These are phyloP conservation scores for Xylariales sp. DNA, from an alignment of 2,329 filamentous ascomycete species.

Conservation along the genomic window DNA sequence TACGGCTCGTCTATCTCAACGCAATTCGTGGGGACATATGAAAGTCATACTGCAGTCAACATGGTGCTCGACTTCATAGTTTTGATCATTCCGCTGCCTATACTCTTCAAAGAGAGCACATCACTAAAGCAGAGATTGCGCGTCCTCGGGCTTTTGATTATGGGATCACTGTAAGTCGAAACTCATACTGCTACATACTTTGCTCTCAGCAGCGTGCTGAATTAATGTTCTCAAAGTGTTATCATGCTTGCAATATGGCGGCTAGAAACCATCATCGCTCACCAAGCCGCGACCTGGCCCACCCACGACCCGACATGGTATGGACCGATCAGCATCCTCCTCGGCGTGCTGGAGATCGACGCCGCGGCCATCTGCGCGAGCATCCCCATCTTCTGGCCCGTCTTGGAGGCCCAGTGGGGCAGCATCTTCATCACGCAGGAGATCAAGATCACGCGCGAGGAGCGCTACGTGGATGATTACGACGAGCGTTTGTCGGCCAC, in stretches of 20 bases:
- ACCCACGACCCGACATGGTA: slow-evolving; percentile 30
- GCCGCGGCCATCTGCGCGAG: slow-evolving; percentile 21
- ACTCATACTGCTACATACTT: not conserved
- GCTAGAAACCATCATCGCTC: slow-evolving; percentile 22
- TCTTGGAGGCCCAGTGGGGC: slow-evolving; percentile 17
- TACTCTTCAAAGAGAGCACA: slow-evolving; percentile 4
- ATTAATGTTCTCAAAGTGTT: slow-evolving; percentile 11
- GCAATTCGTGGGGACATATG: slow-evolving; percentile 24
- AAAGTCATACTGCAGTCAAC: slow-evolving; percentile 26
- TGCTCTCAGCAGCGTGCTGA: not conserved
- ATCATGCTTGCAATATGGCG: slow-evolving; percentile 27
- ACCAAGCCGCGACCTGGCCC: slow-evolving; percentile 23
- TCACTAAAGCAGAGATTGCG: slow-evolving; percentile 2
- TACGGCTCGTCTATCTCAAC: slow-evolving; percentile 20
- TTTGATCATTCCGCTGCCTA: slow-evolving; percentile 3
- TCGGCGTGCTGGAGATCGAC: slow-evolving; percentile 20
- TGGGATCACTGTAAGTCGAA: slow-evolving; percentile 6
- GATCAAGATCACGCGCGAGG: slow-evolving; percentile 19
- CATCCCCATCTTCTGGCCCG: slow-evolving; percentile 24
- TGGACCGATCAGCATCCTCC: slow-evolving; percentile 19
- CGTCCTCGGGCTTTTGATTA: slow-evolving; percentile 3
- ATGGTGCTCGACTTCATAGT: slow-evolving; percentile 23
- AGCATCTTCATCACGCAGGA: slow-evolving; percentile 24
- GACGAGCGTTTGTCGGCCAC: slow-evolving; percentile 15
- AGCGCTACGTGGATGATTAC: slow-evolving; percentile 15